Base-by-base conservation (phyloP, 345 rosid genomes). In the Aquilaria yunnanensis region DNA sequence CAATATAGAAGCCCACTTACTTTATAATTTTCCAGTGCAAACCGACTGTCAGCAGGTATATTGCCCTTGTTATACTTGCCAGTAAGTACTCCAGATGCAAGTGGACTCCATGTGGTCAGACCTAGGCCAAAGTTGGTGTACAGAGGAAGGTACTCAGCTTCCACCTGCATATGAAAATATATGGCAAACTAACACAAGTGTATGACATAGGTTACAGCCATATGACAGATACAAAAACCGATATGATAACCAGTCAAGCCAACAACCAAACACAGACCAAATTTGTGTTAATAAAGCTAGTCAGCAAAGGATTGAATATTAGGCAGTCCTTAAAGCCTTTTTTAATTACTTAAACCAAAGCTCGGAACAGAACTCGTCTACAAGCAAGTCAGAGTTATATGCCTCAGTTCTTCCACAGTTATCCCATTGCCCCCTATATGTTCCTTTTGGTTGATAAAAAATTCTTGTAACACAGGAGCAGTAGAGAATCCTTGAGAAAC, bases 101-200 rank as follows among this genome's bases (percentile, higher is more conserved):
- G 96, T 50, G 99, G 99, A 63, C 99, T 94, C 99, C 99, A 94
- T 6, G 97, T 94, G 16, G 99, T 86, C 32, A 94, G 90, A 67
- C 99, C 99, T 52, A 94, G 59, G 70, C 96, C 97, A 80, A 90
- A 81, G 67, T 86, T 94, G 66, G 60, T 75, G 77, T 86, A 94
- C 37, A 94, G 74, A 48, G 99, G 96, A 30, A 90, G 78, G 75
- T 74, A 94, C 79, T 94, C 99, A 9, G 95, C 73, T 81, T 94
- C 99, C 60, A 90, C 96, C 97, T 90, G 75, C 70, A 76, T 51
- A 76, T 68, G 56, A 51, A 60, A 58, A 32, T 51, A 3, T 6
- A 53, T 45, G 3, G 7, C 43, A 37, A 37, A 37, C 43, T 9
- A 37, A 4, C 43, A 37, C 5, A 37, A 37, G 43, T 37, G 43